Conservation (phyloP, 2,329 filamentous ascomycete species). For the Ophiostoma ulmi region DNA sequence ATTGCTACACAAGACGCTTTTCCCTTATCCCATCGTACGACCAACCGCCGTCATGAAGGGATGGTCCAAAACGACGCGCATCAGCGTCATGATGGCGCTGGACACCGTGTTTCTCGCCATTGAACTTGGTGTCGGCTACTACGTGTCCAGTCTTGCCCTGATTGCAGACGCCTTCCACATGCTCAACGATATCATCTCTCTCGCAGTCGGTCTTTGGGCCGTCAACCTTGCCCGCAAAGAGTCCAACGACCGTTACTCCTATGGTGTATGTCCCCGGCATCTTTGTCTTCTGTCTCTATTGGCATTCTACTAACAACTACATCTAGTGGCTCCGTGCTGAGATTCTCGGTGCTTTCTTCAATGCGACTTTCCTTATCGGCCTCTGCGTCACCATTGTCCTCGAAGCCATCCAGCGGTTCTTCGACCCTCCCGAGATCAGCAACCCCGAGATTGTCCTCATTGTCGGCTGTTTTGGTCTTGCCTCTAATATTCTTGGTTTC, state of each 20-base stretch:
- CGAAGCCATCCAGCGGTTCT: constrained; percentile 85
- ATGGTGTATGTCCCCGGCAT: constrained; percentile 59
- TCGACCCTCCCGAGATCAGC: constrained; percentile 81
- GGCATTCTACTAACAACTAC: not conserved
- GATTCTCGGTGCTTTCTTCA: constrained; percentile 92
- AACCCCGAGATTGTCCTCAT: constrained; percentile 84
- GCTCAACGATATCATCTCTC: constrained; percentile 96
- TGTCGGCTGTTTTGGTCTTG: constrained; percentile 78
- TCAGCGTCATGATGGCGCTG: constrained; percentile 86
- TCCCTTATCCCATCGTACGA: not conserved
- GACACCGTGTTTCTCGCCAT: constrained; percentile 86
- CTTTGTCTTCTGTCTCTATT: not conserved
- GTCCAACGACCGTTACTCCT: constrained; percentile 88
- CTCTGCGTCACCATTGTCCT: constrained; percentile 94
- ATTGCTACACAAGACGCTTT: not conserved
- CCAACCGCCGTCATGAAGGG: constrained; percentile 41
- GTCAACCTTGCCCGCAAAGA: constrained; percentile 82
- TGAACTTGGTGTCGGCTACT: constrained; percentile 79
- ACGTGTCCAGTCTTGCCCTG: constrained; percentile 84
- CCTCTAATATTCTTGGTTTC: constrained; percentile 84
- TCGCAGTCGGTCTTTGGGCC: constrained; percentile 90
- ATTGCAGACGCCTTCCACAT: constrained; percentile 98
- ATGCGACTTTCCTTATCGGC: constrained; percentile 94
- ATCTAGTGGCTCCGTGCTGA: constrained; percentile 89
- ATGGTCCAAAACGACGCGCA: constrained; percentile 87